These are phyloP conservation scores for Capsella bursapastoris DNA, from an alignment of 345 rosid species.

Conservation along the genomic window DNA sequence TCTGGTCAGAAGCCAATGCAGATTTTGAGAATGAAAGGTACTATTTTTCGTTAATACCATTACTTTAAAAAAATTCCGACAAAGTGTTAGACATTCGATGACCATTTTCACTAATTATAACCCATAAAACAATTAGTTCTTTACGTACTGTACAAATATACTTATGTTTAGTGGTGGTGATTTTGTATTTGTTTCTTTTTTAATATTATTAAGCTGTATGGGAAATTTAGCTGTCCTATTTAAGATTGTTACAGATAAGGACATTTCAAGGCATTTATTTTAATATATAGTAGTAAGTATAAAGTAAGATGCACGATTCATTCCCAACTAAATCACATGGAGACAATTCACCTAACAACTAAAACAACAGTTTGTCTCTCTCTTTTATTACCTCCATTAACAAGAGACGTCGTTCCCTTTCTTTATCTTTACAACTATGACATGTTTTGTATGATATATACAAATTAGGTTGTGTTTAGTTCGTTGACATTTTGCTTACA, in stretches of 20 bases:
- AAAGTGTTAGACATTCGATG: constrained; percentile 46
- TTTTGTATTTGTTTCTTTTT: background rate
- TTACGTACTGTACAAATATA: constrained; percentile 34
- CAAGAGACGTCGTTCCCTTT: background rate
- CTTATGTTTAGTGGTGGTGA: constrained; percentile 20
- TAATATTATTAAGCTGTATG: constrained; percentile 18
- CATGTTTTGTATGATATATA: background rate
- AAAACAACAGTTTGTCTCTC: constrained; percentile 40
- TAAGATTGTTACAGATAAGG: constrained; percentile 42
- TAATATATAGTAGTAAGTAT: background rate
- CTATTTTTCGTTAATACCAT: background rate
- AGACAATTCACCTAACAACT: constrained; percentile 47
- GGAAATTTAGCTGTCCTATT: constrained; percentile 46
- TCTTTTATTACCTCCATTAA: constrained; percentile 26
- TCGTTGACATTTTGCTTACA: background rate
- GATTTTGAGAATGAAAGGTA: constrained; percentile 14
- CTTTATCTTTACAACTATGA: constrained; percentile 23
- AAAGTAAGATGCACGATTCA: constrained; percentile 47
- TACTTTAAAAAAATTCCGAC: constrained; percentile 30
- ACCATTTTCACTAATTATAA: constrained; percentile 29
- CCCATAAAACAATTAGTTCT: constrained; percentile 16
- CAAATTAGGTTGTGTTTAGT: background rate
- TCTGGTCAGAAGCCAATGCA: constrained; percentile 33
- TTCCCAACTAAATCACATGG: constrained; percentile 46
- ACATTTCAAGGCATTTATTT: constrained; percentile 22